Conservation (phyloP, 129 eudicot genomes). For the Saposhnikovia divaricata region DNA sequence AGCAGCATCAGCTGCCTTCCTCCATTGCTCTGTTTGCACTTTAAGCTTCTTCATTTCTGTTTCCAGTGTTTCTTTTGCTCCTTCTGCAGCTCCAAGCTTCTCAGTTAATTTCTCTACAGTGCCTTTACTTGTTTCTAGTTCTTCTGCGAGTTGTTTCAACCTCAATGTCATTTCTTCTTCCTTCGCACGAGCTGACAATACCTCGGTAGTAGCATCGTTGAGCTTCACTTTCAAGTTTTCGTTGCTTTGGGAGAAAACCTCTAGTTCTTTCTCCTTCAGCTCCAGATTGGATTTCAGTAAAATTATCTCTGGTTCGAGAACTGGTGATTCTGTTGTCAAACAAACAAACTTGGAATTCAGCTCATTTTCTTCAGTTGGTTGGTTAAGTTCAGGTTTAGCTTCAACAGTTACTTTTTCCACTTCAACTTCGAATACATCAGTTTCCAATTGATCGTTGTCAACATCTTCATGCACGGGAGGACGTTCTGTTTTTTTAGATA, state of each 20-base stretch:
- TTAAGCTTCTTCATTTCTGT: constrained; percentile 74
- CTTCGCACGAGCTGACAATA: constrained; percentile 25
- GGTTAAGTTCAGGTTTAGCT: constrained; percentile 16
- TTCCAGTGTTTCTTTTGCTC: constrained; percentile 51
- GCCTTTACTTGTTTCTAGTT: constrained; percentile 44
- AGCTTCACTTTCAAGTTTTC: constrained; percentile 36
- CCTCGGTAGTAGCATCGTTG: constrained; percentile 25
- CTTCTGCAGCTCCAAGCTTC: constrained; percentile 48
- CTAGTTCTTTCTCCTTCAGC: constrained; percentile 44
- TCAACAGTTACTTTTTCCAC: constrained; percentile 31
- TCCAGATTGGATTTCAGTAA: constrained; percentile 32
- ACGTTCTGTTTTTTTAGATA: neutral
- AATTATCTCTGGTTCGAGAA: constrained; percentile 18
- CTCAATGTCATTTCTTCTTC: constrained; percentile 34
- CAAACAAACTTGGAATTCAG: constrained; percentile 16
- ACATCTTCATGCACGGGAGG: constrained; percentile 18
- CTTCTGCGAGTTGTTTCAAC: constrained; percentile 29
- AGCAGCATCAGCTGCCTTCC: constrained; percentile 96
- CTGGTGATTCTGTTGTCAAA: constrained; percentile 11
- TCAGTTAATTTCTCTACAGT: constrained; percentile 27
- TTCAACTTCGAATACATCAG: constrained; percentile 90
- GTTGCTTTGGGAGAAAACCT: constrained; percentile 30
- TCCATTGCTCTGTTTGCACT: constrained; percentile 97
- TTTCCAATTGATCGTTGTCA: constrained; percentile 45
- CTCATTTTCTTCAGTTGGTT: constrained; percentile 25